Conservation (phyloP, 345 rosid genomes). For the Citrus unshiu region DNA sequence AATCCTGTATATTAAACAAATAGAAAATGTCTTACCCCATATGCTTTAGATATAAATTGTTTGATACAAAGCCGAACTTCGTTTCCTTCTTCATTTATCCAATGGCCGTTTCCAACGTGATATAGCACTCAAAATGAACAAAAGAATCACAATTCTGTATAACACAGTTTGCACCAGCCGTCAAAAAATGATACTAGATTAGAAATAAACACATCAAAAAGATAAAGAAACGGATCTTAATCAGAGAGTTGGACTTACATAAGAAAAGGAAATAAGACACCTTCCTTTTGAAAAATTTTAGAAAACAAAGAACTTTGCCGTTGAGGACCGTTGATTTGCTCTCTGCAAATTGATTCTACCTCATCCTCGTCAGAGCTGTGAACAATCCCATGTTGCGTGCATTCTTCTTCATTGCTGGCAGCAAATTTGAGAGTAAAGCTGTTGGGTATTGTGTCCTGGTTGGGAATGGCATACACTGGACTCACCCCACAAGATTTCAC, state of each 20-base stretch:
- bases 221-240: background rate
- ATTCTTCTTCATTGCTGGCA: background rate
- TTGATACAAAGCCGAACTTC: no score
- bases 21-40: no score
- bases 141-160: background rate
- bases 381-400: background rate
- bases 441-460: background rate
- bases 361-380: background rate
- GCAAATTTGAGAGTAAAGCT: background rate
- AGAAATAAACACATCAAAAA: background rate
- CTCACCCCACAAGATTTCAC: background rate
- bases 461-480: background rate
- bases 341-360: background rate
- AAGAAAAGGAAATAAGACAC: background rate
- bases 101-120: no score
- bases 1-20: no score
- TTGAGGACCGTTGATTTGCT: background rate
- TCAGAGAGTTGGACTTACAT: background rate
- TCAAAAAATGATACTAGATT: background rate
- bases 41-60: no score
- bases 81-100: no score
- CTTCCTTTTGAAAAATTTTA: background rate
- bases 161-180: no score
- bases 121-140: background rate
- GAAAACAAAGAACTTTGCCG: background rate